phyloP scores from a whole-genome alignment of 2,329 filamentous ascomycete genomes.

The Aspergillus intermedius region DNA sequence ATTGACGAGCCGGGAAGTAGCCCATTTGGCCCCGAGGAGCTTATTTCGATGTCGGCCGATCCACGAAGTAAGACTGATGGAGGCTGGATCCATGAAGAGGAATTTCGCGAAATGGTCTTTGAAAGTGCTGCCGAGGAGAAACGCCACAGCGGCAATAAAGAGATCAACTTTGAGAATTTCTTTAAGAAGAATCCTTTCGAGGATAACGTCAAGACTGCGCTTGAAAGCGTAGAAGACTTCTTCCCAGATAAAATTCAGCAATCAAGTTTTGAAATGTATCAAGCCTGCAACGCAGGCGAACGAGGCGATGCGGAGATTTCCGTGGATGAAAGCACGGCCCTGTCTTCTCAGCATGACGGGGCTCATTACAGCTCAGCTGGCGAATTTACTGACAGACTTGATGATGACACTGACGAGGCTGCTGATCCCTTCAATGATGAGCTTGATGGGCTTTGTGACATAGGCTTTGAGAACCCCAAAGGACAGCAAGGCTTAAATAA shows the following conservation, averaged over 20 bases:
- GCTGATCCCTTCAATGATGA: constrained; percentile 7
- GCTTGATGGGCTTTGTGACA: constrained; percentile 19
- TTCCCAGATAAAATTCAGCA: constrained; percentile 59
- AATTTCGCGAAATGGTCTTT: constrained; percentile 62
- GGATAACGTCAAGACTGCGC: constrained; percentile 61
- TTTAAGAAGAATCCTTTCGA: constrained; percentile 50
- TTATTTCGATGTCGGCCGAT: constrained; percentile 86
- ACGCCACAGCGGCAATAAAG: constrained; percentile 38
- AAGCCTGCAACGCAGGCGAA: constrained; percentile 6
- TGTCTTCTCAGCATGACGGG: constrained; percentile 40
- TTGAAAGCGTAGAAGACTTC: constrained; percentile 82
- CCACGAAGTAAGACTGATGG: constrained; percentile 62
- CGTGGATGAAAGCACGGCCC: constrained; percentile 59
- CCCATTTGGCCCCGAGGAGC: constrained; percentile 71
- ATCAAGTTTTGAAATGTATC: constrained; percentile 15
- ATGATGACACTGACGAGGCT: constrained; percentile 8
- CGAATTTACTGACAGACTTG: constrained; percentile 26
- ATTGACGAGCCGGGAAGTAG: constrained; percentile 59
- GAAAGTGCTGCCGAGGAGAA: constrained; percentile 61
- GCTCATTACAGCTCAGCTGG: constrained; percentile 40
- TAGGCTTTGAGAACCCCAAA: constrained; percentile 12
- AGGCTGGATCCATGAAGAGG: constrained; percentile 90
- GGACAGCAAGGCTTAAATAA: neutral
- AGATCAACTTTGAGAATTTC: constrained; percentile 60
- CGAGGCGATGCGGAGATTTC: constrained; percentile 36